phyloP scores from a whole-genome alignment of 176 grass and related monocot species.

The Oryza coarctata region DNA sequence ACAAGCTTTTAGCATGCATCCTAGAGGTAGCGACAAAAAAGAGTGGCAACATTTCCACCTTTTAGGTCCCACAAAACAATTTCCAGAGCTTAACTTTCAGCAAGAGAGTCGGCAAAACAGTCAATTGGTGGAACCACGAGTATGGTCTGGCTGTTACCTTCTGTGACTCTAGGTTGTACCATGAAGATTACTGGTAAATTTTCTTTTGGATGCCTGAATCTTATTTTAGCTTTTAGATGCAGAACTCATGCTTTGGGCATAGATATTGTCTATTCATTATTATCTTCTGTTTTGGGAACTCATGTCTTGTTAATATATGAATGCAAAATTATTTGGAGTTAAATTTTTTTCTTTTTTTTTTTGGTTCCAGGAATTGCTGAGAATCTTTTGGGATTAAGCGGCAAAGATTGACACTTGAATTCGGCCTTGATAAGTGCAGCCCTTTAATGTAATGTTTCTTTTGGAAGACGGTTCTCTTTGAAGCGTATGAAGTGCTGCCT shows the following conservation, averaged over 20 bases:
- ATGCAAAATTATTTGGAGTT: slow-evolving; percentile 7
- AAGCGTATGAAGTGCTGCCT: slow-evolving; percentile 43
- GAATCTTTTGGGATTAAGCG: slow-evolving; percentile 41
- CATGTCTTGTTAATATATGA: too few species aligned
- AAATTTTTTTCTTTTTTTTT: not conserved
- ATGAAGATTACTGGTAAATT: slow-evolving; percentile 62
- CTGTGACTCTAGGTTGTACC: slow-evolving; percentile 66
- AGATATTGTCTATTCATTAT: not conserved
- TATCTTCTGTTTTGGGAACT: not conserved
- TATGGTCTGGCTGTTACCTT: slow-evolving; percentile 63
- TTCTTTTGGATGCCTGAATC: not conserved
- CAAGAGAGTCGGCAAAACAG: slow-evolving; percentile 48
- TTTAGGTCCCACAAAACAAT: slow-evolving; percentile 60
- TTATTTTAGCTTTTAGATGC: not conserved
- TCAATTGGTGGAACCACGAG: slow-evolving; percentile 53
- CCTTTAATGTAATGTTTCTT: slow-evolving; percentile 55
- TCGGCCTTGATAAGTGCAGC: slow-evolving; percentile 45
- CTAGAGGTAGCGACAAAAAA: slow-evolving; percentile 35
- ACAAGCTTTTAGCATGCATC: slow-evolving; percentile 38
- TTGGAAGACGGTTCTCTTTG: slow-evolving; percentile 52
- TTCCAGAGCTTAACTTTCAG: slow-evolving; percentile 43
- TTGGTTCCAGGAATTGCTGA: slow-evolving; percentile 37
- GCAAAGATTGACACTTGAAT: slow-evolving; percentile 53
- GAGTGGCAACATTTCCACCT: slow-evolving; percentile 85
- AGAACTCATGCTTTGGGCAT: not conserved